Percentiles rank a stretch among this genome's conserved stretches.
Conservation (phyloP, 2,329 filamentous ascomycete species). For the Beauveria pseudobassiana region DNA sequence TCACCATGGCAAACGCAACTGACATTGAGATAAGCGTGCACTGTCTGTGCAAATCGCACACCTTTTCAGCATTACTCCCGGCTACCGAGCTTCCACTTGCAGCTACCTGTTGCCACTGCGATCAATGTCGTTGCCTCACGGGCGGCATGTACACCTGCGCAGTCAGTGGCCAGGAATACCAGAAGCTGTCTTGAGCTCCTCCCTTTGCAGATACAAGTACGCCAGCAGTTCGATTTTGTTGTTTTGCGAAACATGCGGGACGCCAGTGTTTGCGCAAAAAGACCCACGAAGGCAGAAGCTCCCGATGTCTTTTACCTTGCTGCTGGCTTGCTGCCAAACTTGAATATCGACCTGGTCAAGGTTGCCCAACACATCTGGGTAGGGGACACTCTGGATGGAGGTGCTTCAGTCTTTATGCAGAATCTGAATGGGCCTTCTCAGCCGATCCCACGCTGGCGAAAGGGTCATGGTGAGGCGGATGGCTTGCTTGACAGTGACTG, state of each 20-base stretch:
- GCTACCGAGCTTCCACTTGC: slow-evolving; percentile 32
- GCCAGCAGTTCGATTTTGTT: slow-evolving; percentile 24
- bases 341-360: slow-evolving; percentile 21
- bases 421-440: slow-evolving; percentile 24
- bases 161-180: slow-evolving; percentile 30
- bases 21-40: slow-evolving; percentile 14
- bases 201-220: slow-evolving; percentile 29
- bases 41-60: slow-evolving; percentile 38
- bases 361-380: slow-evolving; percentile 36
- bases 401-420: slow-evolving; percentile 39
- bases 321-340: slow-evolving; percentile 31
- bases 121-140: slow-evolving; percentile 37
- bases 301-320: slow-evolving; percentile 22
- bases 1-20: neutral
- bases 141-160: slow-evolving; percentile 35
- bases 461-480: slow-evolving; percentile 17
- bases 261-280: slow-evolving; percentile 35
- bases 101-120: slow-evolving; percentile 38
- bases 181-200: slow-evolving; percentile 18
- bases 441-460: slow-evolving; percentile 21
- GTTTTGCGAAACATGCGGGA: slow-evolving; percentile 37
- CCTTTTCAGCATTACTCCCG: slow-evolving; percentile 28
- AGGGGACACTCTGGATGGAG: slow-evolving; percentile 45
- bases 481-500: slow-evolving; percentile 22
- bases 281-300: neutral